Base-by-base conservation (phyloP, 306 rosid species). In the Astragalus glycyphyllos region DNA sequence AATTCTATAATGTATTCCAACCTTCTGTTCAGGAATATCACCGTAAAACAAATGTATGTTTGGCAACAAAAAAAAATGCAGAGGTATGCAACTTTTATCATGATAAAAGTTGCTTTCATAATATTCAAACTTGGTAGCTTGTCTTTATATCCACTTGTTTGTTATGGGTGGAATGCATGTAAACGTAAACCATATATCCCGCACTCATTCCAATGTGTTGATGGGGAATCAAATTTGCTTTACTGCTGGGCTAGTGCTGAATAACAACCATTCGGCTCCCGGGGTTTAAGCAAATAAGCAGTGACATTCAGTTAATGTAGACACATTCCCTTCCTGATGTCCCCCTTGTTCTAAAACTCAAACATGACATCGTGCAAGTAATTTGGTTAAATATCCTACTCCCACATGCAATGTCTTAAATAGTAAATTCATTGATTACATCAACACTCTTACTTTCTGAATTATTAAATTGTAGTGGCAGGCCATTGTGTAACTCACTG, bases 331-430 rank as follows among this genome's bases (percentile, higher is more conserved):
- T 2, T 38, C 60, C 58, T 11, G 0, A 45, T 65, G 59, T 65
- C 17, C 51, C 51, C 11, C 34, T 6, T 7, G 11, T 47, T 73
- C 11, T 34, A 56, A 40, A 51, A 50, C 53, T 35, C 45, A n/a
- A 72, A n/a, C 54, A 50, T 49, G 26, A 61, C 34, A 17, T 61
- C 9, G 45, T 15, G 23, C 13, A 32, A 41, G 38, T 64, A 58
- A 65, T 17, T 26, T 26, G 31, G 31, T 26, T 62, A 13, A 48
- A 64, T 51, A 55, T 75, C 56, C 35, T 68, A 65, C 59, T 71
- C 71, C 57, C 75, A 40, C 61, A 65, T 65, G 68, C 71, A 71
- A 26, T 48, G 48, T 35, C 54, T 69, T 41, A 7, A 38, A 59
- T 59, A 40, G 71, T 76, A 23, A 41, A 70, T 49, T 26, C 66